phyloP scores from a whole-genome alignment of 306 rosid species.

The Pachyrhizus erosus region DNA sequence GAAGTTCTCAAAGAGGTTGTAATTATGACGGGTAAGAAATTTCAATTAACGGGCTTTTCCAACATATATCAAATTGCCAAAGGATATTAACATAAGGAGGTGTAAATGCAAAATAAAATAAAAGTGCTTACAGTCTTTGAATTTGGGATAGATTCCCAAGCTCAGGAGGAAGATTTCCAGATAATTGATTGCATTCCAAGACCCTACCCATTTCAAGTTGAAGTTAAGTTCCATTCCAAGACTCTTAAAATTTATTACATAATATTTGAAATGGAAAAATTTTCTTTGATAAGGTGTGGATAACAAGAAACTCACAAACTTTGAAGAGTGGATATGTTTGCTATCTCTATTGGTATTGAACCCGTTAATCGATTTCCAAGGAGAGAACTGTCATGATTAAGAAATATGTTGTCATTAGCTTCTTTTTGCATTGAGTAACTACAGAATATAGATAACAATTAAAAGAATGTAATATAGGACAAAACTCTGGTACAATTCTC shows the following conservation, averaged over 20 bases:
- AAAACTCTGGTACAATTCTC: not conserved
- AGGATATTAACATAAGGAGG: not conserved
- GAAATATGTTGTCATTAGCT: constrained; percentile 4
- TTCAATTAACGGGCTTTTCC: not conserved
- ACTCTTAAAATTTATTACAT: not conserved
- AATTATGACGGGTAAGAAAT: no score
- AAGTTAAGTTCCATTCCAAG: not conserved
- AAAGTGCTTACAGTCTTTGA: constrained; percentile 60
- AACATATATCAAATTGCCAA: not conserved
- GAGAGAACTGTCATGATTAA: constrained; percentile 56
- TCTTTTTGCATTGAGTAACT: not conserved
- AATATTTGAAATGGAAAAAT: not conserved
- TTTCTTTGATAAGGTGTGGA: not conserved
- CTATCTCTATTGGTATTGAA: constrained; percentile 69
- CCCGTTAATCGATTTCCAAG: constrained; percentile 71
- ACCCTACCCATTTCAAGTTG: constrained; percentile 49
- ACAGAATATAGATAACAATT: not conserved
- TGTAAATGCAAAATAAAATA: not conserved
- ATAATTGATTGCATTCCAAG: constrained; percentile 63
- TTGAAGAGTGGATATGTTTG: constrained; percentile 64
- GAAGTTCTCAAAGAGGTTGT: not conserved
- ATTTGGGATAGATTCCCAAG: constrained; percentile 65
- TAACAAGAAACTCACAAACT: constrained; percentile 63
- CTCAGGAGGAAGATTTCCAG: constrained; percentile 62
- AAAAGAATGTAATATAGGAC: not conserved